A percentile compares a stretch with the other conserved stretches of the same genome.
Evolutionary conservation across 257 asterid genomes (phyloP).

Genomic region (Solanum medicagineum): DNA sequence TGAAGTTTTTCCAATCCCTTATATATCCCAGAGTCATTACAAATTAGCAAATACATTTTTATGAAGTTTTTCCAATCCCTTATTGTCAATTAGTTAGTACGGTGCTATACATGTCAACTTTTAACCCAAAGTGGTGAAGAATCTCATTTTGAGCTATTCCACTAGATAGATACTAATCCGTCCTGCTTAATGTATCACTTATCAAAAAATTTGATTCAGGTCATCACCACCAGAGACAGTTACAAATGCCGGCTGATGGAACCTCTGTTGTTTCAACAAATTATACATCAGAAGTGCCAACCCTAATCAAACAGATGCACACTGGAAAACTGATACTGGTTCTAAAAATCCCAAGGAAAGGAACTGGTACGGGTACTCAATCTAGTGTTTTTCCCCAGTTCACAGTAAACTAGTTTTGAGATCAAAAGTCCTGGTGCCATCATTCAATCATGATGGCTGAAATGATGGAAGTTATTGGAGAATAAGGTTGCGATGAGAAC

Average conservation of each 20-base stretch:
- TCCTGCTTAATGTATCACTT: background rate
- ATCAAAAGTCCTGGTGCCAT: background rate
- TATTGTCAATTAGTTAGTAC: background rate
- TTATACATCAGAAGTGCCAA: background rate
- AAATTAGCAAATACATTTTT: background rate
- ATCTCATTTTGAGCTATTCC: background rate
- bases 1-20: background rate
- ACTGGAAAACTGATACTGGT: background rate
- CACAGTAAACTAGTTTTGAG: background rate
- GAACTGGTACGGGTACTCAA: background rate
- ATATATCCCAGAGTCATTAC: background rate
- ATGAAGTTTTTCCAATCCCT: background rate
- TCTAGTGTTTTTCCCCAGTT: background rate
- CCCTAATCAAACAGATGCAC: background rate
- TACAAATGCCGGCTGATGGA: background rate
- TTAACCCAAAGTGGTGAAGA: background rate
- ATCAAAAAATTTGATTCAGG: background rate
- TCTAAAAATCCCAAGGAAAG: background rate
- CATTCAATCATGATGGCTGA: background rate
- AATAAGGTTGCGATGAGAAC: background rate
- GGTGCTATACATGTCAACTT: background rate
- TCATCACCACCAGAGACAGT: background rate
- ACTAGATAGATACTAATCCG: background rate
- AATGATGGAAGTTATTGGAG: background rate
- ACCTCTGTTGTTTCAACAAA: background rate